Conservation (phyloP, 1,139 yeast species). For the Yamadazyma buinensis region DNA sequence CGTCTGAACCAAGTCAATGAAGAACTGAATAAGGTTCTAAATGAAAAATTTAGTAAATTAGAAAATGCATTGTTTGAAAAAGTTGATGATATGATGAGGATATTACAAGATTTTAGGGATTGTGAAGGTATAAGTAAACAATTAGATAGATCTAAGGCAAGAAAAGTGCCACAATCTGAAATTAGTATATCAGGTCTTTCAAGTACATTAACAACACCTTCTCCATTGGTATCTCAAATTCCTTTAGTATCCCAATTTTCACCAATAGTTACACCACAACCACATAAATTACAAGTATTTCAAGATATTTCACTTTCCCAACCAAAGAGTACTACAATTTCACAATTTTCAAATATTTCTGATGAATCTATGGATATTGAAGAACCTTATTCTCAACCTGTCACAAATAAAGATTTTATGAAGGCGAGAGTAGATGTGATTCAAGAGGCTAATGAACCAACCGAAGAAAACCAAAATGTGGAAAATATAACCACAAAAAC, state of each 20-base stretch:
- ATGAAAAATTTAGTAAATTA: conserved; percentile 9
- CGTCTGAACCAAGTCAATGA: conserved; percentile 14
- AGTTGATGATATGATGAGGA: conserved; percentile 10
- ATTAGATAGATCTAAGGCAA: no score
- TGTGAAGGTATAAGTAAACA: conserved; percentile 3
- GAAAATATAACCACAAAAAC: background rate
- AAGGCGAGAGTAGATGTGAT: background rate
- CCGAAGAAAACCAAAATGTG: background rate
- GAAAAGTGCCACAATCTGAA: no score
- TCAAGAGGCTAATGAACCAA: background rate
- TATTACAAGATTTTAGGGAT: conserved; percentile 9
- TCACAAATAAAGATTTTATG: conserved; percentile 1
- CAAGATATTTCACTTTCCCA: background rate
- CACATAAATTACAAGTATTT: no score
- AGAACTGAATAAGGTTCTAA: conserved; percentile 6
- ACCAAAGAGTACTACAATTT: background rate
- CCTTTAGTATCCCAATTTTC: no score
- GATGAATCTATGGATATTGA: background rate
- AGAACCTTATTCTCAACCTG: background rate
- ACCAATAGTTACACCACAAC: no score
- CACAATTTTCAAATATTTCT: background rate
- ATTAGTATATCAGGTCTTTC: no score
- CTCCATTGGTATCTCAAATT: no score
- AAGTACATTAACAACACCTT: no score
- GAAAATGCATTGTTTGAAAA: conserved; percentile 9